Conservation (phyloP, 352 stramenopile species). For the Phytophthora ramorum region DNA sequence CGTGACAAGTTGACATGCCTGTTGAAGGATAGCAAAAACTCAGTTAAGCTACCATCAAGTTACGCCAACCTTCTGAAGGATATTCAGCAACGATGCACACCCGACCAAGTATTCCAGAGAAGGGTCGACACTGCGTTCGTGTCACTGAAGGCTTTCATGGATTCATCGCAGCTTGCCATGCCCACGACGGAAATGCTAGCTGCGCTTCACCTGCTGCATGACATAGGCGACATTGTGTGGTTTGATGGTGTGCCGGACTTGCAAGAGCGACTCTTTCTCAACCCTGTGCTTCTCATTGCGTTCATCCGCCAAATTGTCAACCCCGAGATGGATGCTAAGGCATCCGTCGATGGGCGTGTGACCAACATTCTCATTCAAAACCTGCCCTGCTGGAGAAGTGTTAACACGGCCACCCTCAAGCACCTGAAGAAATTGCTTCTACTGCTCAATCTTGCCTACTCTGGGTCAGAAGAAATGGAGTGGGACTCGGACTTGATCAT, state of each 20-base stretch:
- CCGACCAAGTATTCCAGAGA: too few relatives aligned
- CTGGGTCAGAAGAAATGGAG: constrained; percentile 13
- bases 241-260: too few relatives aligned
- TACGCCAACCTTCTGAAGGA: constrained; percentile 8
- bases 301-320: constrained; percentile 21
- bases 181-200: neutral
- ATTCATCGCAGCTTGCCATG: too few relatives aligned
- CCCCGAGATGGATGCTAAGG: constrained; percentile 1
- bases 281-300: constrained; percentile 11
- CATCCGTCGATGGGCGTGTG: too few relatives aligned
- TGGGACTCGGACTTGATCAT: constrained; percentile 26
- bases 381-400: constrained; percentile 11
- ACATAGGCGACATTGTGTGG: constrained; percentile 18
- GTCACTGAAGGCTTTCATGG: too few relatives aligned
- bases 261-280: constrained; percentile 8
- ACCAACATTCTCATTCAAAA: too few relatives aligned
- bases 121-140: too few relatives aligned
- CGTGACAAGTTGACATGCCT: constrained; percentile 27
- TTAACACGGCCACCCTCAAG: constrained; percentile 1
- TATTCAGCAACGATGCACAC: neutral
- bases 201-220: constrained; percentile 16
- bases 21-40: constrained; percentile 23
- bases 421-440: constrained; percentile 20
- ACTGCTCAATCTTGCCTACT: constrained; percentile 17
- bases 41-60: constrained; percentile 8